phyloP scores from a whole-genome alignment of 257 asterid genomes.

The Dorcoceras hygrometricum region DNA sequence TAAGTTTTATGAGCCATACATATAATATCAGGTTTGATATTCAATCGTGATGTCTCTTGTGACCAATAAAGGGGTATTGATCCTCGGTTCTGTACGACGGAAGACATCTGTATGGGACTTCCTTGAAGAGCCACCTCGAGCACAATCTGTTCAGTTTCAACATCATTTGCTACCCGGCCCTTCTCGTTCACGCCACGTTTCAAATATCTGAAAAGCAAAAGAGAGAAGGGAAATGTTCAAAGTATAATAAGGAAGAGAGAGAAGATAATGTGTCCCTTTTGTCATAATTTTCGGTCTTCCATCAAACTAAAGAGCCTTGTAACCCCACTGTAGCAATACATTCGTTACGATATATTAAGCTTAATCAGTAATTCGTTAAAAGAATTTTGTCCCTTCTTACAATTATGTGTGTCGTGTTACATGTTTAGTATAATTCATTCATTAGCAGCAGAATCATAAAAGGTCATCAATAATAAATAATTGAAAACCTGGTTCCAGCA shows the following conservation, averaged over 20 bases:
- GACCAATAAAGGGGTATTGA: constrained; percentile 99
- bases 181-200: constrained; percentile 92
- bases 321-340: constrained; percentile 19
- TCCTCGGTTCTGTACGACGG: constrained; percentile 90
- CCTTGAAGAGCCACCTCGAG: constrained; percentile 60
- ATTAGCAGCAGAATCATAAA: constrained; percentile 12
- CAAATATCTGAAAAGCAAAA: constrained; percentile 50
- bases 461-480: constrained; percentile 2
- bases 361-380: not conserved
- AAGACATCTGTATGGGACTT: constrained; percentile 55
- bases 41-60: constrained; percentile 82
- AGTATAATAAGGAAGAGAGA: constrained; percentile 4
- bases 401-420: not conserved
- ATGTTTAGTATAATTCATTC: not conserved
- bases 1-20: constrained; percentile 41
- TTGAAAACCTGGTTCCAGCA: constrained; percentile 88
- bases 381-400: not conserved
- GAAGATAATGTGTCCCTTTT: not conserved
- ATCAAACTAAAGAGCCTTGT: constrained; percentile 1
- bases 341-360: not conserved
- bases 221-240: constrained; percentile 19
- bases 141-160: constrained; percentile 96
- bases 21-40: constrained; percentile 81
- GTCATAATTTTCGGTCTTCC: not conserved
- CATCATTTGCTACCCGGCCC: constrained; percentile 97